These are phyloP conservation scores for Malbranchea cinnamomea DNA, from an alignment of 2,329 filamentous ascomycete genomes.

Conservation along the genomic window DNA sequence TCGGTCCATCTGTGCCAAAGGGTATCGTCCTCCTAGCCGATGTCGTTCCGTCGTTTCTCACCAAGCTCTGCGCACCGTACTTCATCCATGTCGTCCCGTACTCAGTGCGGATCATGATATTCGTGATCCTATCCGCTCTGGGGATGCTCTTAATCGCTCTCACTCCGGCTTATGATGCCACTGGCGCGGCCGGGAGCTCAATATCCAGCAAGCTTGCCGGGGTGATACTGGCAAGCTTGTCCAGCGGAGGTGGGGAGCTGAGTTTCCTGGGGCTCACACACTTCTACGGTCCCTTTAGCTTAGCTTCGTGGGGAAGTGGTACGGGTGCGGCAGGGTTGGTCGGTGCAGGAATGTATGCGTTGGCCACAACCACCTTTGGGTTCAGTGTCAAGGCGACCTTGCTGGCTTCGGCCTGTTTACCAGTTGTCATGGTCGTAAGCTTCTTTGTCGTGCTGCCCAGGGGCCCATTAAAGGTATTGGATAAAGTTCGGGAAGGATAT, in stretches of 20 bases:
- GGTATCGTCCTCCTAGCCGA: conserved; percentile 86
- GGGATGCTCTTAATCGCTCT: conserved; percentile 86
- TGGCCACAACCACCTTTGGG: conserved; percentile 66
- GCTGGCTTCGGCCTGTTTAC: conserved; percentile 63
- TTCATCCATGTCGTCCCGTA: conserved; percentile 86
- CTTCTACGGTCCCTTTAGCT: conserved; percentile 74
- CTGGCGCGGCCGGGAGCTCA: conserved; percentile 25
- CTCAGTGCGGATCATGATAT: conserved; percentile 53
- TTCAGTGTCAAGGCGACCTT: conserved; percentile 61
- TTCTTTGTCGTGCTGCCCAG: conserved; percentile 72
- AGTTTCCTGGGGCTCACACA: conserved; percentile 86
- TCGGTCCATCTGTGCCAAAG: conserved; percentile 74
- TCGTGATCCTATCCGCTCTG: conserved; percentile 58
- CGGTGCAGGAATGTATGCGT: conserved; percentile 75
- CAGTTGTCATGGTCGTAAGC: conserved; percentile 62
- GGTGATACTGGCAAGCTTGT: conserved; percentile 70
- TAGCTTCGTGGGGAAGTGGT: conserved; percentile 84
- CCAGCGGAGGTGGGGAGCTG: conserved; percentile 74
- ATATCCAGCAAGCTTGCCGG: conserved; percentile 66
- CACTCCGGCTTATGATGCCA: conserved; percentile 42
- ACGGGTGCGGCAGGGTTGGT: conserved; percentile 79
- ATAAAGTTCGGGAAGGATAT: conserved; percentile 35
- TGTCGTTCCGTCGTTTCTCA: conserved; percentile 75
- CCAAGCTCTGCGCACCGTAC: conserved; percentile 81
- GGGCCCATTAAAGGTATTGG: conserved; percentile 42